A percentile compares a stretch with the other conserved stretches of the same genome.
These are phyloP conservation scores for Lichtheimia hyalospora DNA, from an alignment of 371 early-diverging fungal species.

Conservation along the genomic window DNA sequence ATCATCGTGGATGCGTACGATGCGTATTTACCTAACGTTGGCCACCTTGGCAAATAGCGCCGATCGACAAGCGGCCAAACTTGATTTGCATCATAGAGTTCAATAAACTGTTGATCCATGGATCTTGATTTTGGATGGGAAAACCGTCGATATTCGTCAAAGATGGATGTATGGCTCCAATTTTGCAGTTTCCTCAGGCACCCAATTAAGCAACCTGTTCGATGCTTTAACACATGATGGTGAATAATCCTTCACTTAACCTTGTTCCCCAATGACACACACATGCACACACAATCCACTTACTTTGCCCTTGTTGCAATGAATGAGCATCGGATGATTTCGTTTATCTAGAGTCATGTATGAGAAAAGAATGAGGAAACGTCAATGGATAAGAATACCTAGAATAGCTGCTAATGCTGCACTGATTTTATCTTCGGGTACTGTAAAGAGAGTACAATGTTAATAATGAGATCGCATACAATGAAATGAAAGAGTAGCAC, in stretches of 20 bases:
- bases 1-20: neutral
- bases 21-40: slow-evolving; percentile 46
- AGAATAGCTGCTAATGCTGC: slow-evolving; percentile 84
- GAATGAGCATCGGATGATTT: slow-evolving; percentile 93
- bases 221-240: slow-evolving; percentile 56
- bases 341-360: slow-evolving; percentile 54
- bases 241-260: neutral
- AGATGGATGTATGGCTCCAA: slow-evolving; percentile 94
- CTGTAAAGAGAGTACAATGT: slow-evolving; percentile 22
- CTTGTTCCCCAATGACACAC: no score
- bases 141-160: slow-evolving; percentile 95
- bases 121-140: slow-evolving; percentile 92
- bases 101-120: slow-evolving; percentile 98
- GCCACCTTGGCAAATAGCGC: slow-evolving; percentile 77
- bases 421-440: slow-evolving; percentile 89
- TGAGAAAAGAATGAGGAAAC: neutral
- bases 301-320: slow-evolving; percentile 97
- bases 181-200: slow-evolving; percentile 91
- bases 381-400: slow-evolving; percentile 32
- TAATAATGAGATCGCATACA: neutral
- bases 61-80: slow-evolving; percentile 76
- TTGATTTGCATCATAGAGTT: slow-evolving; percentile 85
- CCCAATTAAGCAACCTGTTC: slow-evolving; percentile 95
- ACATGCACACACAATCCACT: neutral
- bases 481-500: neutral